These are phyloP conservation scores for Botrytis medusae DNA, from an alignment of 2,329 filamentous ascomycete species.

Conservation along the genomic window DNA sequence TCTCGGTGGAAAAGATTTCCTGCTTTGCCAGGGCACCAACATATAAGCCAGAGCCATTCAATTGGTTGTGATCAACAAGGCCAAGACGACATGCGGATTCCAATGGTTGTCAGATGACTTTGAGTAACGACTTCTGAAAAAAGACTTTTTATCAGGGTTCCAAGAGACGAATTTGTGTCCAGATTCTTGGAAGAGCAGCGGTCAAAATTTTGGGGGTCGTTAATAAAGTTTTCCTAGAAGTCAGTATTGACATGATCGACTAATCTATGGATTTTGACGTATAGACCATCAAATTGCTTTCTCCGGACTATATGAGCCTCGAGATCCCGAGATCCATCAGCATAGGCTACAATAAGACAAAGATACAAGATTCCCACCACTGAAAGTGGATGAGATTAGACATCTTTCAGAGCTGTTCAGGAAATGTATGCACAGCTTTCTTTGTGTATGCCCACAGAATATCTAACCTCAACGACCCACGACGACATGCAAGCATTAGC, in stretches of 20 bases:
- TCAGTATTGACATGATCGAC: neutral
- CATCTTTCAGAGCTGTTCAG: neutral
- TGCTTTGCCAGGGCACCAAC: conserved; percentile 21
- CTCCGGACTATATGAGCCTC: neutral
- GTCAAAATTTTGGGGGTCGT: neutral
- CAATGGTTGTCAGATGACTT: conserved; percentile 76
- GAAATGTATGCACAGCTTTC: neutral
- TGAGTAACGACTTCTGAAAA: conserved; percentile 46
- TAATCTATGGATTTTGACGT: neutral
- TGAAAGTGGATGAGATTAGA: neutral
- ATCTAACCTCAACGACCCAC: neutral
- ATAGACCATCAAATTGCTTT: neutral
- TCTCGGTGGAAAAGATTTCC: too few species aligned
- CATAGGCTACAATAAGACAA: neutral
- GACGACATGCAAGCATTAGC: neutral
- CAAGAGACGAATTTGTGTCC: conserved; percentile 69
- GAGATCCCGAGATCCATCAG: neutral
- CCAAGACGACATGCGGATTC: conserved; percentile 65
- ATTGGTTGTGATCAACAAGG: conserved; percentile 42
- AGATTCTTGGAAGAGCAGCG: neutral
- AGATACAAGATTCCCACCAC: neutral
- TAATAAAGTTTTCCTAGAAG: neutral
- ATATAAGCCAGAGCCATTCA: conserved; percentile 25
- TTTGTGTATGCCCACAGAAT: neutral
- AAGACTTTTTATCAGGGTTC: conserved; percentile 69